phyloP scores from a whole-genome alignment of 2,329 filamentous ascomycete genomes.

The Colletotrichum musicola region DNA sequence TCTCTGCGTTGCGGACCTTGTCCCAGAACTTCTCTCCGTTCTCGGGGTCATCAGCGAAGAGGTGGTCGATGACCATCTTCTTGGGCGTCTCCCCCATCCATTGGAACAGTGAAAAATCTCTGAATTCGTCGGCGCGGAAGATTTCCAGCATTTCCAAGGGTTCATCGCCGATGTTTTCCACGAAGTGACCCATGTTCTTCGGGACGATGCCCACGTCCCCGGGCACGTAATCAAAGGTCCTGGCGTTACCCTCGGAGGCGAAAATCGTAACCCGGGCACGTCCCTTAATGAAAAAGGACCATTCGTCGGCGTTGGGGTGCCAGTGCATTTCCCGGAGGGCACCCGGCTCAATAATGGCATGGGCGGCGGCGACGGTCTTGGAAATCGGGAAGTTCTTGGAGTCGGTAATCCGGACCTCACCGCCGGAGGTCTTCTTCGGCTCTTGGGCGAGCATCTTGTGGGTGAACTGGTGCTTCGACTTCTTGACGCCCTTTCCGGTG shows the following conservation, averaged over 20 bases:
- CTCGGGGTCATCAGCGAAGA: conserved; percentile 74
- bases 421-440: conserved; percentile 75
- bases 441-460: conserved; percentile 79
- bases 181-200: conserved; percentile 82
- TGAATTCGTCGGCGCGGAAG: conserved; percentile 78
- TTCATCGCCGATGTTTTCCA: conserved; percentile 83
- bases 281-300: conserved; percentile 83
- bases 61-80: conserved; percentile 74
- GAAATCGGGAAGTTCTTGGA: conserved; percentile 81
- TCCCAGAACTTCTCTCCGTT: conserved; percentile 73
- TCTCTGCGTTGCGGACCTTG: conserved; percentile 71
- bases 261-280: conserved; percentile 82
- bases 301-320: conserved; percentile 84
- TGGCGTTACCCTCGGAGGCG: conserved; percentile 74
- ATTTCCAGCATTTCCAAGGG: conserved; percentile 82
- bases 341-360: conserved; percentile 78
- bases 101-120: conserved; percentile 81
- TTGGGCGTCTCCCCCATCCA: conserved; percentile 81
- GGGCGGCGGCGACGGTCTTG: conserved; percentile 78
- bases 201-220: conserved; percentile 85
- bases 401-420: conserved; percentile 79
- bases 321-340: conserved; percentile 85
- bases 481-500: conserved; percentile 70
- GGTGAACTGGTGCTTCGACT: conserved; percentile 77
- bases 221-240: conserved; percentile 81